A percentile compares a stretch with the other conserved stretches of the same genome.
phyloP scores from a whole-genome alignment of 2,329 filamentous ascomycete genomes.

The Exophiala phaeomuriformis region DNA sequence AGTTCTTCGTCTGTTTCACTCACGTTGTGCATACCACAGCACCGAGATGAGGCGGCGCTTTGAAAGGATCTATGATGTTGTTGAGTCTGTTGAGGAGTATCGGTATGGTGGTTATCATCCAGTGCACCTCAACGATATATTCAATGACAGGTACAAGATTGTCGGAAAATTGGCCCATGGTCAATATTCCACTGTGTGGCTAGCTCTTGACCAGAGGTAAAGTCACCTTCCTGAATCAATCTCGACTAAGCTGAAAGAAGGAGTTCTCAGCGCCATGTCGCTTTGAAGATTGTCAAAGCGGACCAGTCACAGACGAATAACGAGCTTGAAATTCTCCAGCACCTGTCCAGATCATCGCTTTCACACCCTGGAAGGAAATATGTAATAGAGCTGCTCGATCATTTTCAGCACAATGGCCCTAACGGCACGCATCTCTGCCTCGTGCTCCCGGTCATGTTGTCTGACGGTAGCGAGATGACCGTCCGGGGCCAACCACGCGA shows the following conservation, averaged over 20 bases:
- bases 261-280: background rate
- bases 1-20: background rate
- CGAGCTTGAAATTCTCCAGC: background rate
- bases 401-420: slow-evolving; percentile 24
- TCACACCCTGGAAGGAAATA: background rate
- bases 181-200: slow-evolving; percentile 38
- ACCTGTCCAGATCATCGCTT: background rate
- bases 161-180: slow-evolving; percentile 40
- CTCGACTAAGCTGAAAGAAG: background rate
- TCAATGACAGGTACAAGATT: slow-evolving; percentile 33
- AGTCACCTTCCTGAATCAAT: slow-evolving; percentile 29
- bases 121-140: slow-evolving; percentile 29
- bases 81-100: slow-evolving; percentile 30
- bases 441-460: slow-evolving; percentile 10
- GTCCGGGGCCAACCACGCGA: background rate
- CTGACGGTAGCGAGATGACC: background rate
- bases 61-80: slow-evolving; percentile 25
- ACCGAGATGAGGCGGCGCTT: background rate
- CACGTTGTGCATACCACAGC: background rate
- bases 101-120: slow-evolving; percentile 32
- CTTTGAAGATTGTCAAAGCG: slow-evolving; percentile 5
- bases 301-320: background rate
- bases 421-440: slow-evolving; percentile 26
- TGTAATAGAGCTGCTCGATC: slow-evolving; percentile 4
- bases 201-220: slow-evolving; percentile 33